Evolutionary conservation across 1,139 yeast genomes (phyloP), one percentile per base, ranked within the genome.

Genomic region (Geotrichum phurueaensis): DNA sequence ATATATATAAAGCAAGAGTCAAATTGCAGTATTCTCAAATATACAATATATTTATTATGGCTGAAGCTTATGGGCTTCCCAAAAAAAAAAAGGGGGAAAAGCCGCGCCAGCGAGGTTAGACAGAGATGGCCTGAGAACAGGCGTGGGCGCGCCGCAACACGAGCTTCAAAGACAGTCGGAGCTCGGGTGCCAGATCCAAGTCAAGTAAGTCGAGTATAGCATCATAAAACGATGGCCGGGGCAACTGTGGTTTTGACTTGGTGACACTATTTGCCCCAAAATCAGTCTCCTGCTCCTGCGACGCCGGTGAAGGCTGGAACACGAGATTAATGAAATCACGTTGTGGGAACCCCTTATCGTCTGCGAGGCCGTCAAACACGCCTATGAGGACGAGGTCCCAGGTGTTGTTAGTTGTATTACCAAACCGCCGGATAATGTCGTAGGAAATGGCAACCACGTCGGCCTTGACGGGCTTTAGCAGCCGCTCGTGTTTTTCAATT

Each of bases 341-440:
- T 55, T 86, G 89, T 66, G 87, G 89, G 66, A 94, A 81, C 69
- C 85, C 50, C 23, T 22, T 27, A 27, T 45, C 20, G 7, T 45
- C 89, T 54, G 84, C 82, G 69, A 86, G 87, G 4, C 96, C 97
- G 71, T 87, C 92, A 65, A 86, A 78, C 43, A 94, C 87, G 69
- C 89, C 96, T 51, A 89, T 86, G 52, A 92, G 89, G 25, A 94
- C 97, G 0, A 98, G 98, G 69, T 88, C 82, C 95, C 97, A 88
- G 3, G 96, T 87, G 27, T 83, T 79, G 53, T n/a, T 39, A 13
- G 47, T 39, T 5, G 50, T 53, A 18, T 39, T 39, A 18, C 50
- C 52, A 36, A 18, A 49, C 10, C 69, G 65, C 60, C 71, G 69
- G 13, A 79, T 83, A 57, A 82, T 84, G 69, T 39, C 47, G 22